Evolutionary conservation across 2,329 filamentous ascomycete genomes (phyloP), one percentile per base, ranked within the genome.

Genomic region (Pestalotiopsis sp.): DNA sequence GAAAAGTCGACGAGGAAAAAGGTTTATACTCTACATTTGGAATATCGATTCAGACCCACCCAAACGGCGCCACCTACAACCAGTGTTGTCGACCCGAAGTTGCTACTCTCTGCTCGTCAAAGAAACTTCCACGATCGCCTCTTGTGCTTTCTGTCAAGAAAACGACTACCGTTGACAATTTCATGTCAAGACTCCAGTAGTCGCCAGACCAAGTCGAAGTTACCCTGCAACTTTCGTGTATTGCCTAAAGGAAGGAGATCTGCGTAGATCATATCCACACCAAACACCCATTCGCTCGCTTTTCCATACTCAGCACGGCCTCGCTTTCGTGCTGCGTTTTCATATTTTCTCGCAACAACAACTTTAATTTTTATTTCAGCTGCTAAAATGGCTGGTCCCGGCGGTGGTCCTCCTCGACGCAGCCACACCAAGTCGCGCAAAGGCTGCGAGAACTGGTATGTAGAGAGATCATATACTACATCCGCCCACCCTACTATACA

Each of bases 341-440:
- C 70, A 74, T 74, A 36, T 81, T 80, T 76, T 80, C 75, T 78
- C 79, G 72, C 77, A n/a, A n/a, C 17, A 17, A 79, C 71, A 70
- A 71, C 73, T 77, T 74, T 72, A 74, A 64, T 49, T 38, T 27
- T 38, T 71, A 74, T 71, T 73, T 68, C 68, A 70, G 73, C 73
- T 73, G 77, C 76, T 75, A 79, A 81, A 87, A 98, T 98, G 95
- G 93, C 94, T 85, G 94, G 94, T 83, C 93, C 94, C 79, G 95
- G 95, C 83, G 94, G 94, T 87, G 95, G 95, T 86, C 95, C 95
- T 80, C 95, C 95, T 80, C 88, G 89, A 80, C 86, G 89, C 82
- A 90, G 95, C 85, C 96, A 99, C 85, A 99, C 96, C 80, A 99
- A 99, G 86, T 98, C 95, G 77, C 92, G 96, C 79, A 98, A 98